Evolutionary conservation across 768 basidiomycete genomes (phyloP), one percentile per base, ranked within the genome.

Genomic region (Leccinum subgranulosum): DNA sequence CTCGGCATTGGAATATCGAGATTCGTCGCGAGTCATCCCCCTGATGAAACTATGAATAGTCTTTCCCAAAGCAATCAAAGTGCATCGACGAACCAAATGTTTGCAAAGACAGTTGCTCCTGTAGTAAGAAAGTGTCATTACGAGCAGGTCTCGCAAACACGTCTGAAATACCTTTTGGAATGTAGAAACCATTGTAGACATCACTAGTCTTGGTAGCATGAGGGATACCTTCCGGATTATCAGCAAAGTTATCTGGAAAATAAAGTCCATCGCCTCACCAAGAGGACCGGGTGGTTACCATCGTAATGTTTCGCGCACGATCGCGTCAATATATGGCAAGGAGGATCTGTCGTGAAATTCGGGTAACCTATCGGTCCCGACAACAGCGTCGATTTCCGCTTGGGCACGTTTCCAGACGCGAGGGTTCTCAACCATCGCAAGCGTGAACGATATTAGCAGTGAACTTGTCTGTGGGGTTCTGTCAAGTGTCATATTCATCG

Each of bases 101-200:
- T 66, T 27, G 19, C 57, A 34, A 66, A 48, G 33, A 63, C 27
- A 9, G 49, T 57, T 3, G 64, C 49, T 3, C 64, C 64, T 66
- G 36, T 29, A 0, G 4, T 11, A 3, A 54, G 11, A 51, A 0
- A 41, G 12, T 9, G 29, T 54, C 14, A 29, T 33, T 14, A 15
- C 21, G 25, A 36, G 28, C 4, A 31, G 3, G 21, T 34, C 31
- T 48, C 3, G 15, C 29, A 17, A 31, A 34, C 14, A 29, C 19
- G 9, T 28, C 1, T 3, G 3, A 43, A 15, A 52, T 52, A 58
- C 83, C 84, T 59, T 75, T 74, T 1, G 84, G 83, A 46, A 85
- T 85, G 11, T 79, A 67, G 57, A 80, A 80, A 19, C 76, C 74
- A 21, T 72, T 65, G 60, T 79, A 80, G 12, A 72, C 57, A 49